Evolutionary conservation across 1,284 basidiomycete genomes (phyloP).

Genomic region (Ustilago hordei): DNA sequence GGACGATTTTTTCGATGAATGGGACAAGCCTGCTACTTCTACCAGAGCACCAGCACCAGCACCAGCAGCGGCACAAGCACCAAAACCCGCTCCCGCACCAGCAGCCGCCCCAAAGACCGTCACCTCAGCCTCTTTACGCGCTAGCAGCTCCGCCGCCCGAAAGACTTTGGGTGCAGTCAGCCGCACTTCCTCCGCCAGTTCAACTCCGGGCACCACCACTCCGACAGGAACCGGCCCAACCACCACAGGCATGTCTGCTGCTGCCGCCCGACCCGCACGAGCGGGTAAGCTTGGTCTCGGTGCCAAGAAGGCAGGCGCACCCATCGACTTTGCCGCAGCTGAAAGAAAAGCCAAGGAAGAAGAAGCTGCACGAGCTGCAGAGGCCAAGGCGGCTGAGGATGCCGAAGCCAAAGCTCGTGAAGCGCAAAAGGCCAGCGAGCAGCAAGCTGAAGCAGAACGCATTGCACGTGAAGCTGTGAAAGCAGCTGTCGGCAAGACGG

Average conservation of each 20-base stretch:
- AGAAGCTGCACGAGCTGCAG: constrained; percentile 49
- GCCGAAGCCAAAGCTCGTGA: constrained; percentile 53
- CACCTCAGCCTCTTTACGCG: constrained; percentile 58
- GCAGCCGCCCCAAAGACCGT: constrained; percentile 56
- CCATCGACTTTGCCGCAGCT: constrained; percentile 66
- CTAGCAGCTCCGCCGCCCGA: constrained; percentile 44
- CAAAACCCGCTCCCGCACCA: constrained; percentile 27
- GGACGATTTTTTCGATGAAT: constrained; percentile 94
- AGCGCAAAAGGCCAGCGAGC: constrained; percentile 40
- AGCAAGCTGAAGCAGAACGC: constrained; percentile 52
- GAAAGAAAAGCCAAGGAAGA: constrained; percentile 65
- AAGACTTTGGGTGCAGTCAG: constrained; percentile 50
- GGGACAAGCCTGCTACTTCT: constrained; percentile 80
- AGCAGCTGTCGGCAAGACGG: constrained; percentile 44
- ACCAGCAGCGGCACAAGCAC: constrained; percentile 36
- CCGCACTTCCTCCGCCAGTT: constrained; percentile 53
- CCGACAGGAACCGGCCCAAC: constrained; percentile 45
- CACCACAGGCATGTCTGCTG: constrained; percentile 20
- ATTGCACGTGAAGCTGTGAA: constrained; percentile 59
- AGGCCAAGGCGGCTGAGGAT: constrained; percentile 48
- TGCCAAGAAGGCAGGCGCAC: constrained; percentile 60
- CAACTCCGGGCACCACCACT: constrained; percentile 47
- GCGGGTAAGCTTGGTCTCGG: constrained; percentile 63
- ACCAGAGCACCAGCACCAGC: constrained; percentile 36
- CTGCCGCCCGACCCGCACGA: constrained; percentile 45